phyloP scores from a whole-genome alignment of 83 land plant species.

The Diphasiastrum complanatum region DNA sequence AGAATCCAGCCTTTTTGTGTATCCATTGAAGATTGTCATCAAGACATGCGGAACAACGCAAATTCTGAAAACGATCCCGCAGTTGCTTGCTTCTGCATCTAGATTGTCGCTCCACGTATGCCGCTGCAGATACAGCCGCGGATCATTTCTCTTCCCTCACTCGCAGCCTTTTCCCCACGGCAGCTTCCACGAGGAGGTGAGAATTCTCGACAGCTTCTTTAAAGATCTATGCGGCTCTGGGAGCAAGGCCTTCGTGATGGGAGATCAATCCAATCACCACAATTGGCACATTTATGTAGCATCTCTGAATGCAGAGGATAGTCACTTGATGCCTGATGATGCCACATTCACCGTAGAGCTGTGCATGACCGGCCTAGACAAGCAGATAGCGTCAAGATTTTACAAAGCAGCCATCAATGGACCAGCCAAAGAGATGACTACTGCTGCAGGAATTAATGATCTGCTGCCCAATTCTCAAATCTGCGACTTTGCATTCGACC shows the following conservation, averaged over 20 bases:
- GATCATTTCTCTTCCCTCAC: conserved; percentile 1
- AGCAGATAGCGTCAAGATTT: background rate
- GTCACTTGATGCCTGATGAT: background rate
- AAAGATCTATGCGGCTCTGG: background rate
- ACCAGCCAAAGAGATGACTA: background rate
- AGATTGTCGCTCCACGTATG: conserved; percentile 33
- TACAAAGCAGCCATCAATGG: background rate
- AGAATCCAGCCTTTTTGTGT: conserved; percentile 82
- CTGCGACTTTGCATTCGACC: conserved; percentile 14
- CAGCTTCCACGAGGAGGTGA: conserved; percentile 8
- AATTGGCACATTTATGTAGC: conserved; percentile 13
- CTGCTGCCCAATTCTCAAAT: conserved; percentile 8
- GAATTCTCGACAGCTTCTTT: conserved; percentile 1
- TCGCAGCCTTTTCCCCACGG: conserved; percentile 7
- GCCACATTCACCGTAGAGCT: background rate
- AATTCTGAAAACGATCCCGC: conserved; percentile 56
- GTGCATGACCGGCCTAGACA: conserved; percentile 13
- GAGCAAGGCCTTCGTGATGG: background rate
- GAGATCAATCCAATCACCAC: background rate
- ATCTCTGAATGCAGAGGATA: background rate
- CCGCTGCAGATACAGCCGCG: conserved; percentile 41
- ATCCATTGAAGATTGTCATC: conserved; percentile 64
- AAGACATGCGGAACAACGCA: conserved; percentile 94
- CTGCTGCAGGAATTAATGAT: background rate
- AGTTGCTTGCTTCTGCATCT: conserved; percentile 39